Conservation (phyloP, 1,284 basidiomycete genomes). For the Trichosporon sp. region DNA sequence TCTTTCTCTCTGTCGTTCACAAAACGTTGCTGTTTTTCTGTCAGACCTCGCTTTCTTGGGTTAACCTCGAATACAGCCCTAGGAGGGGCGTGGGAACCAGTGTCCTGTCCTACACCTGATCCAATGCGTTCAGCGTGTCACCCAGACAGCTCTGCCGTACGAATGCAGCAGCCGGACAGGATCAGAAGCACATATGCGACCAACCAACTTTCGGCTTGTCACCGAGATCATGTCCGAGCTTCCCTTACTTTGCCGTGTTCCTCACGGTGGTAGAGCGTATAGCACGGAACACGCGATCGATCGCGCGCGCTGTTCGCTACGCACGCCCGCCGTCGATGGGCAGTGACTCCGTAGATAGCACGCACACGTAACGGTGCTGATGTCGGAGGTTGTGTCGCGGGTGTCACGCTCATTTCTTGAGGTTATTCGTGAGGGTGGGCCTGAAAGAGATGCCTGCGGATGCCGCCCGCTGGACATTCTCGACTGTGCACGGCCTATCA, state of each 20-base stretch:
- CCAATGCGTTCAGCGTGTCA: background rate
- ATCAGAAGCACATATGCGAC: background rate
- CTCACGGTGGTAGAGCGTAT: background rate
- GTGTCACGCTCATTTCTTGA: background rate
- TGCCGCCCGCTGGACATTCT: slow-evolving; percentile 7
- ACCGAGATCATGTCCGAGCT: slow-evolving; percentile 2
- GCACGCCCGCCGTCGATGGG: too few relatives aligned
- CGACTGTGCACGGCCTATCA: background rate
- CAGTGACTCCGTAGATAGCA: background rate
- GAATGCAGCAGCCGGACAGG: background rate
- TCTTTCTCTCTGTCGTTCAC: background rate
- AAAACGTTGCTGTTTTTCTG: too few relatives aligned
- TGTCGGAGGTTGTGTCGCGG: background rate
- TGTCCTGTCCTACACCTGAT: background rate
- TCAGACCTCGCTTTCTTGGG: background rate
- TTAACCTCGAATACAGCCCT: background rate
- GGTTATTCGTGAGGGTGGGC: background rate
- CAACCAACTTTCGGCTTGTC: background rate
- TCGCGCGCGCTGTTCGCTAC: background rate
- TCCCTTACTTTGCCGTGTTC: background rate
- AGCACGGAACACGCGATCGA: background rate
- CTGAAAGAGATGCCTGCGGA: background rate
- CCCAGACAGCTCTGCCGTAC: background rate
- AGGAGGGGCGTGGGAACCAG: background rate
- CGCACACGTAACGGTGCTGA: background rate